phyloP scores from a whole-genome alignment of 2,329 filamentous ascomycete genomes.

The Neofusicoccum sp. region DNA sequence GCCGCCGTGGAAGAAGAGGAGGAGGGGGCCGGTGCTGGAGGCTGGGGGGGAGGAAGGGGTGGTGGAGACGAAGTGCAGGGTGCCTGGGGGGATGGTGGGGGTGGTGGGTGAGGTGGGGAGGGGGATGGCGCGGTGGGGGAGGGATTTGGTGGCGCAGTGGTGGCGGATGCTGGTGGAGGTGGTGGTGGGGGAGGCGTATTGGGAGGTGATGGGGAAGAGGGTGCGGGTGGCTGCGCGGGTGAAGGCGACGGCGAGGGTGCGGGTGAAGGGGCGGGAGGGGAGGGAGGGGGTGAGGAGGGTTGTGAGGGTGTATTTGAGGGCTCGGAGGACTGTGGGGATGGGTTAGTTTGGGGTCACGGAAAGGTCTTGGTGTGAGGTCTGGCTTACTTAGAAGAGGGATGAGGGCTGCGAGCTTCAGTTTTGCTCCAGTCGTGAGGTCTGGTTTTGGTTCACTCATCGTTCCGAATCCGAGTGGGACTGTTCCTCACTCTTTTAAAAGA shows the following conservation, averaged over 20 bases:
- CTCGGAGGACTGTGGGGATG: background rate
- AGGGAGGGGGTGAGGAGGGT: background rate
- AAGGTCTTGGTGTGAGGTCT: background rate
- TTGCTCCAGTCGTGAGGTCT: background rate
- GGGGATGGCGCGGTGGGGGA: background rate
- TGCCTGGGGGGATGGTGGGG: background rate
- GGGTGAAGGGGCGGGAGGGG: background rate
- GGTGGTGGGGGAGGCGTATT: background rate
- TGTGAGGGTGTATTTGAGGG: background rate
- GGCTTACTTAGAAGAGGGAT: background rate
- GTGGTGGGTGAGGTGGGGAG: background rate
- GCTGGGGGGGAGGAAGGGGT: background rate
- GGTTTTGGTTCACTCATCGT: too few species aligned
- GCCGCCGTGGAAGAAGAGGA: too few species aligned
- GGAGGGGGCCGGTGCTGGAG: background rate
- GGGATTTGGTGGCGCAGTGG: background rate
- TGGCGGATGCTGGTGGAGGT: background rate
- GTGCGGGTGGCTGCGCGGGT: background rate
- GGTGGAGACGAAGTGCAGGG: background rate
- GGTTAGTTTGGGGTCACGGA: background rate
- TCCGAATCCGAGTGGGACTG: too few species aligned
- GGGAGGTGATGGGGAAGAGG: background rate
- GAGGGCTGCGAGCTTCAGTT: background rate
- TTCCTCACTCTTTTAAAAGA: too few species aligned
- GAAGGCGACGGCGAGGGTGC: background rate